Base-by-base conservation (phyloP, 768 basidiomycete genomes). In the Floccularia luteovirens region DNA sequence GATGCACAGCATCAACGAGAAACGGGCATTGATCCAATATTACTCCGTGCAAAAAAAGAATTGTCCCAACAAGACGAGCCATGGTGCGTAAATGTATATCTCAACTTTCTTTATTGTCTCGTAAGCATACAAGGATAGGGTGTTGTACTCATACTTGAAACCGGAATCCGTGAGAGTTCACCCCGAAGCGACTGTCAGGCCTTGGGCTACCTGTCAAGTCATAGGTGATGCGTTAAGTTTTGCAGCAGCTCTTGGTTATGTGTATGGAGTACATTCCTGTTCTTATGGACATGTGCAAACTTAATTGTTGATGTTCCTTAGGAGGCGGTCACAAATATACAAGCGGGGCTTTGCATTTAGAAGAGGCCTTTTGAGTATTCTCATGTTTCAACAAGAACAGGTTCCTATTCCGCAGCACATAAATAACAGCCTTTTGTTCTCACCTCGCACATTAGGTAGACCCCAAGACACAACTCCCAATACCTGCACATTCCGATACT, bases 381-480 rank as follows among this genome's bases (percentile, higher is more conserved):
- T 82, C 46, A 85, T 90, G 79, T 87, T 84, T 56, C 86, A 89
- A 58, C 83, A 89, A 58, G 88, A 89, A 59, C 79, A 84, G 63
- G 87, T 81, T 57, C 42, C 58, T 52, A 21, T 32, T 28, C n/a
- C 35, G 6, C 31, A 22, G 14, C 33, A 20, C 22, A 21, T 35
- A 25, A 16, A 34, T 37, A 33, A 42, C 24, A 27, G 24, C 19
- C 34, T 35, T n/a, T 24, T 49, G 27, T 30, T 24, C 31, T 21
- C 27, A 39, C 33, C 34, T 30, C 39, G 12, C n/a, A 38, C 25
- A 14, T 31, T 43, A 90, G 86, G 73, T 83, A 24, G 84, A 89
- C 50, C 72, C 74, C 0, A 83, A 75, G 58, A 87, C 84, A 3
- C 79, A 79, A 39, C 75, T 80, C 47, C 79, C 84, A 0, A 80